Percentiles rank a stretch among this genome's conserved stretches.
These are phyloP conservation scores for Podaxis sp. DNA, from an alignment of 768 basidiomycete species.

Conservation along the genomic window DNA sequence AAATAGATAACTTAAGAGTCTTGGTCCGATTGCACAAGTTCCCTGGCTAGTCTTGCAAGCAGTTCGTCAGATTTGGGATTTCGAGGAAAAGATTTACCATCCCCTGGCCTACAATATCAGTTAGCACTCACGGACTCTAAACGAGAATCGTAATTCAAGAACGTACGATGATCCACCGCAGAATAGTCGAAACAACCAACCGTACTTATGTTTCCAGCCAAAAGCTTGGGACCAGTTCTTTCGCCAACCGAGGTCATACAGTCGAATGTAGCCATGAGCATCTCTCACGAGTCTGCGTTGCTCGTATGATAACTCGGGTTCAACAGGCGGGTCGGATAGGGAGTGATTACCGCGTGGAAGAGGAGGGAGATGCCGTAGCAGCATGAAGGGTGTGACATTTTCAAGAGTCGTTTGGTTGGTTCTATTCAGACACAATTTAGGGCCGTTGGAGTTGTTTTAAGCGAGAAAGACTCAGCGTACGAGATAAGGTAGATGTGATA, in stretches of 20 bases:
- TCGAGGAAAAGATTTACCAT: slow-evolving; percentile 66
- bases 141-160: neutral
- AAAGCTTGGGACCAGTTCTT: slow-evolving; percentile 71
- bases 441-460: neutral
- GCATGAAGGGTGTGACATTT: slow-evolving; percentile 69
- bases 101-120: slow-evolving; percentile 46
- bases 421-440: slow-evolving; percentile 32
- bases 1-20: slow-evolving; percentile 30
- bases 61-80: slow-evolving; percentile 68
- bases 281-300: slow-evolving; percentile 68
- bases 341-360: slow-evolving; percentile 49
- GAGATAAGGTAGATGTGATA: slow-evolving; percentile 77
- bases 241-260: slow-evolving; percentile 77
- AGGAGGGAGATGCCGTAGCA: slow-evolving; percentile 70
- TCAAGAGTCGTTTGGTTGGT: slow-evolving; percentile 89
- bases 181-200: slow-evolving; percentile 53
- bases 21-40: slow-evolving; percentile 58
- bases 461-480: slow-evolving; percentile 9
- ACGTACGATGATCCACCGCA: slow-evolving; percentile 69
- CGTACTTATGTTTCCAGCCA: slow-evolving; percentile 52
- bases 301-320: slow-evolving; percentile 64
- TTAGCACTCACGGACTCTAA: neutral
- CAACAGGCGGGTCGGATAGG: slow-evolving; percentile 68
- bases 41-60: slow-evolving; percentile 62
- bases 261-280: slow-evolving; percentile 56